phyloP scores from a whole-genome alignment of 2,329 filamentous ascomycete species.

The Hypomyces rosellus region DNA sequence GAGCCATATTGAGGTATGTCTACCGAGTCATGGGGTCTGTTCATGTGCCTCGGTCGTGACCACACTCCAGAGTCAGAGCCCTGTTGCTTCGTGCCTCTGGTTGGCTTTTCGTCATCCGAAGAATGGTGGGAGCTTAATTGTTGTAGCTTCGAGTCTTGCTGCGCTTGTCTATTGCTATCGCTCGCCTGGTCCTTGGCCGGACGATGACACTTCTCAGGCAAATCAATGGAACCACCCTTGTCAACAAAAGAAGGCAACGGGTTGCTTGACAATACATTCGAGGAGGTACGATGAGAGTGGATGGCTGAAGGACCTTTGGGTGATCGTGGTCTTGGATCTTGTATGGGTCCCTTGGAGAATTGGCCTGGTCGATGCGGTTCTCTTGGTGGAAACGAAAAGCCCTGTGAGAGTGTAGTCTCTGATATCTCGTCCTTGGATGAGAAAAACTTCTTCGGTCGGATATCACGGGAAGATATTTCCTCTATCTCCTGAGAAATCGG shows the following conservation, averaged over 20 bases:
- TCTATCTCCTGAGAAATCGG: not conserved
- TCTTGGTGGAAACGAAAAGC: conserved; percentile 14
- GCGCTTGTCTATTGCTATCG: not conserved
- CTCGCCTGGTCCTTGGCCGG: not conserved
- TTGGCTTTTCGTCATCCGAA: not conserved
- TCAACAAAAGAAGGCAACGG: not conserved
- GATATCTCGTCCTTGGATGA: conserved; percentile 9
- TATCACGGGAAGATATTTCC: too few species aligned
- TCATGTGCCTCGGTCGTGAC: not conserved
- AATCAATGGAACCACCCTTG: not conserved
- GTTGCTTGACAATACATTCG: not conserved
- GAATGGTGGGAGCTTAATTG: not conserved
- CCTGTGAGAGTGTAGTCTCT: conserved; percentile 9
- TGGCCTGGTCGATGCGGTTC: conserved; percentile 15
- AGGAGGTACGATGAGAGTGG: not conserved
- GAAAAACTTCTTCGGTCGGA: conserved; percentile 1
- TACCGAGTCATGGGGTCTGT: not conserved
- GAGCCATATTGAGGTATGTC: not conserved
- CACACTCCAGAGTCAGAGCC: not conserved
- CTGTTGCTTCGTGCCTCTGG: not conserved
- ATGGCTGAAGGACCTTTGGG: not conserved
- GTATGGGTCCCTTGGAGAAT: conserved; percentile 6
- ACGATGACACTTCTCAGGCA: conserved; percentile 1
- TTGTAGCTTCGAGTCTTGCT: not conserved
- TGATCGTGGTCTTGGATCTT: not conserved